Evolutionary conservation across 352 stramenopile genomes (phyloP), one percentile per base, ranked within the genome.

Genomic region (Globisporangium paddicum): DNA sequence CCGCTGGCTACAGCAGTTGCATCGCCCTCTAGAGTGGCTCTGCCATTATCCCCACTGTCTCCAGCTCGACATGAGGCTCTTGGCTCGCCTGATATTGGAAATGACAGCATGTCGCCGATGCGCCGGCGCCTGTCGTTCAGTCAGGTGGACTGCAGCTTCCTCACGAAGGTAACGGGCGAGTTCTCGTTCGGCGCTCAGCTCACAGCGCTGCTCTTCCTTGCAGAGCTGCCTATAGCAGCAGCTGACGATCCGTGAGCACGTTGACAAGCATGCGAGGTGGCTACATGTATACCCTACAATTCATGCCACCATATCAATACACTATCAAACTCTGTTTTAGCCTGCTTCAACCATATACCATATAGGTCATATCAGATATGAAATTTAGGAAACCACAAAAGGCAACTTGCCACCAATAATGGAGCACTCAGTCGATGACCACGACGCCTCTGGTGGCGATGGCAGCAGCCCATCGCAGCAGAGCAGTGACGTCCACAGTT

Each of bases 181-280:
- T 78, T 87, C 55, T 76, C 68, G 11, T 73, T 68, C 19, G 69
- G 74, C 6, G 71, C 23, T 0, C 76, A 85, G 37, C 64, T 89
- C 32, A 71, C 72, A 2, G 62, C 67, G 18, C 16, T 86, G 26
- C 68, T 86, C 23, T 83, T 77, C 54, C 68, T 89, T 13, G 58
- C 26, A 37, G 52, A 60, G 28, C 40, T 21, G 5, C 5, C 16
- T 5, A 5, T 13, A 41, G 35, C 18, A 44, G 38, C 16, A 44
- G 38, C 16, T n/a, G n/a, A n/a, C n/a, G n/a, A n/a, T n/a, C n/a
- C n/a, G n/a, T n/a, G n/a, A n/a, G n/a, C n/a, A n/a, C n/a, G n/a
- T n/a, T n/a, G n/a, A n/a, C n/a, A n/a, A n/a, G n/a, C n/a, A n/a
- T n/a, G n/a, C n/a, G n/a, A n/a, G n/a, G n/a, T n/a, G n/a, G n/a